Evolutionary conservation across 2,329 filamentous ascomycete genomes (phyloP).

Genomic region (Pseudogymnoascus sp.): DNA sequence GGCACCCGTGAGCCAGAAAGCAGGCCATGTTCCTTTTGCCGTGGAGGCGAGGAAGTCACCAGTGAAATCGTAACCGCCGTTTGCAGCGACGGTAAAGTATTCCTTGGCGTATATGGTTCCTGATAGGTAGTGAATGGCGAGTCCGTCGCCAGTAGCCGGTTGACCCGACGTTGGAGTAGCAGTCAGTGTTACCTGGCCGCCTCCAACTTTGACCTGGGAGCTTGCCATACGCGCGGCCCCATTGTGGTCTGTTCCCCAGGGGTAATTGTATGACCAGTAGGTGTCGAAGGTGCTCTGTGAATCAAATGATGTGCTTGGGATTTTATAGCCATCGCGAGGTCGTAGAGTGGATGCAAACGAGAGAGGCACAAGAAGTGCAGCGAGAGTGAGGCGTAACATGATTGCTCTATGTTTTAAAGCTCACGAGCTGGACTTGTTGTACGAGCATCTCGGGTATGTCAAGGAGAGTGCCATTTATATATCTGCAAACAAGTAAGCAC

Average conservation of each 20-base stretch:
- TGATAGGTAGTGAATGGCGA: slow-evolving; percentile 43
- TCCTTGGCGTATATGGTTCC: slow-evolving; percentile 36
- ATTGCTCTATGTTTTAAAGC: background rate
- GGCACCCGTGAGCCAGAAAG: slow-evolving; percentile 50
- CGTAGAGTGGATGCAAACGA: background rate
- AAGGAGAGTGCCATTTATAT: background rate
- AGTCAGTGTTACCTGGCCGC: slow-evolving; percentile 16
- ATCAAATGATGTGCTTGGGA: slow-evolving; percentile 34
- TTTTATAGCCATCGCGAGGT: slow-evolving; percentile 16
- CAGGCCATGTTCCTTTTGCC: slow-evolving; percentile 44
- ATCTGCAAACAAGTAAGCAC: background rate
- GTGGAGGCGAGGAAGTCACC: slow-evolving; percentile 34
- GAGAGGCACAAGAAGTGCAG: background rate
- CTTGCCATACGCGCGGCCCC: slow-evolving; percentile 48
- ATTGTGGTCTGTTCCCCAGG: slow-evolving; percentile 52
- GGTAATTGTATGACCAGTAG: slow-evolving; percentile 47
- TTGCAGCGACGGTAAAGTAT: slow-evolving; percentile 32
- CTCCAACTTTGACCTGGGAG: slow-evolving; percentile 35
- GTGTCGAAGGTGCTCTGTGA: slow-evolving; percentile 33
- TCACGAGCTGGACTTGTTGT: background rate
- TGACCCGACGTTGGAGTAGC: slow-evolving; percentile 19
- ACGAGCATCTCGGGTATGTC: background rate
- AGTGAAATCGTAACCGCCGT: slow-evolving; percentile 34
- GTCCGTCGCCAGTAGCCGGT: slow-evolving; percentile 25
- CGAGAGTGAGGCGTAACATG: background rate